phyloP scores from a whole-genome alignment of 371 early-diverging fungal species.

The Mortierella sp. region DNA sequence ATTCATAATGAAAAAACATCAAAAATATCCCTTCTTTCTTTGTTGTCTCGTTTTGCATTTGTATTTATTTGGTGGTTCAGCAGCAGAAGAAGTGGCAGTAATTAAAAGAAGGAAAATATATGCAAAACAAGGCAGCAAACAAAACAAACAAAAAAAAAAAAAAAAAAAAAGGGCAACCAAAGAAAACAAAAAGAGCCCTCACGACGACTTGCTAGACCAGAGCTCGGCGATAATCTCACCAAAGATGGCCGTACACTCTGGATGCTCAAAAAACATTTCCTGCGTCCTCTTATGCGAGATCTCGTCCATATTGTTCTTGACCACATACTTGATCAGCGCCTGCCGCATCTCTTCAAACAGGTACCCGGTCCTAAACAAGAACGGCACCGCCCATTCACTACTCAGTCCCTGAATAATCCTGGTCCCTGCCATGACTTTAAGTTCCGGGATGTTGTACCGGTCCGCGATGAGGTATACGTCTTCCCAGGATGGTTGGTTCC shows the following conservation, averaged over 20 bases:
- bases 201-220: slow-evolving; percentile 11
- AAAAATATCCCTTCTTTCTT: slow-evolving; percentile 5
- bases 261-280: slow-evolving; percentile 22
- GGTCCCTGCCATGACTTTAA: slow-evolving; percentile 19
- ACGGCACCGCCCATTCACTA: slow-evolving; percentile 28
- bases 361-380: slow-evolving; percentile 44
- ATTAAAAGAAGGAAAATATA: no score
- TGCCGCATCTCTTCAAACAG: slow-evolving; percentile 29
- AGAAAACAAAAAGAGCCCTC: neutral
- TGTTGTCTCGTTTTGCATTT: neutral
- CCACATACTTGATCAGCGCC: slow-evolving; percentile 29
- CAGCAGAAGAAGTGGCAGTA: neutral
- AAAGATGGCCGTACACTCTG: slow-evolving; percentile 39
- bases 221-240: slow-evolving; percentile 42
- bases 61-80: neutral
- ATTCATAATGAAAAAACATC: slow-evolving; percentile 14
- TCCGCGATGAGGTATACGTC: slow-evolving; percentile 35
- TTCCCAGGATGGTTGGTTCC: slow-evolving; percentile 35
- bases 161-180: neutral
- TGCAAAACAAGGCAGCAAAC: no score
- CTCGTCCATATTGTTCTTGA: slow-evolving; percentile 19
- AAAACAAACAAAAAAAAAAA: neutral
- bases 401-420: slow-evolving; percentile 21
- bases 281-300: slow-evolving; percentile 22
- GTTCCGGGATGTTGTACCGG: slow-evolving; percentile 23